Evolutionary conservation across 2,329 filamentous ascomycete genomes (phyloP).

Genomic region (Clarireedia sp.): DNA sequence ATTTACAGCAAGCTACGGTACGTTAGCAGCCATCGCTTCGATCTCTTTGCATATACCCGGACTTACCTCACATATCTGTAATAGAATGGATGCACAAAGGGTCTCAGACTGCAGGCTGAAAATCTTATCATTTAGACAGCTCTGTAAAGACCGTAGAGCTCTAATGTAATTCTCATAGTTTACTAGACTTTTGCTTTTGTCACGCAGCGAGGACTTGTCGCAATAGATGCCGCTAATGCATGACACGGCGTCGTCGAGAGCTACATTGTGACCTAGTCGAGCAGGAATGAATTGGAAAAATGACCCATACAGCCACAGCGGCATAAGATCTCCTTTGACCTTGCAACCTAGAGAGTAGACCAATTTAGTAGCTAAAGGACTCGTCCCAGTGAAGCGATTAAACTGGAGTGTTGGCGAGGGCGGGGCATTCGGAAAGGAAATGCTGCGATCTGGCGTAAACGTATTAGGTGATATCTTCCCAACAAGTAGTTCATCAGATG

Average conservation of each 20-base stretch:
- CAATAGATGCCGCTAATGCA: slow-evolving; percentile 13
- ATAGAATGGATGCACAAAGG: slow-evolving; percentile 15
- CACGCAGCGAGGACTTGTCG: not conserved
- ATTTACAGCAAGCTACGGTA: slow-evolving; percentile 10
- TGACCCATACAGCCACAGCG: slow-evolving; percentile 7
- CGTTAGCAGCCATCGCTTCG: not conserved
- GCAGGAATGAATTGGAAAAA: slow-evolving; percentile 13
- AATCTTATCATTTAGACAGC: not conserved
- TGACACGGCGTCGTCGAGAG: slow-evolving; percentile 15
- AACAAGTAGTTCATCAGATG: not conserved
- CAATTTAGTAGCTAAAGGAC: slow-evolving; percentile 6
- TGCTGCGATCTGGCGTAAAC: not conserved
- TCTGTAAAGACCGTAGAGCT: slow-evolving; percentile 11
- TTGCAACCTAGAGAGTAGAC: slow-evolving; percentile 12
- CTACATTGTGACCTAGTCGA: slow-evolving; percentile 10
- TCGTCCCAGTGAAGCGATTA: not conserved
- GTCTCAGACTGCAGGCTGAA: slow-evolving; percentile 10
- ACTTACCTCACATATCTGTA: slow-evolving; percentile 16
- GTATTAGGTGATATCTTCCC: not conserved
- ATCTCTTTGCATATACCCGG: not conserved
- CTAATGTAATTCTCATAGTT: slow-evolving; percentile 10
- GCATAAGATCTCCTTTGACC: slow-evolving; percentile 8
- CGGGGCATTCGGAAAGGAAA: not conserved
- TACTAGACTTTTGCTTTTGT: not conserved
- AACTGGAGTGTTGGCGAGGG: not conserved